Evolutionary conservation across 2,329 filamentous ascomycete species (phyloP).

Genomic region (Elsinoe ampelina): DNA sequence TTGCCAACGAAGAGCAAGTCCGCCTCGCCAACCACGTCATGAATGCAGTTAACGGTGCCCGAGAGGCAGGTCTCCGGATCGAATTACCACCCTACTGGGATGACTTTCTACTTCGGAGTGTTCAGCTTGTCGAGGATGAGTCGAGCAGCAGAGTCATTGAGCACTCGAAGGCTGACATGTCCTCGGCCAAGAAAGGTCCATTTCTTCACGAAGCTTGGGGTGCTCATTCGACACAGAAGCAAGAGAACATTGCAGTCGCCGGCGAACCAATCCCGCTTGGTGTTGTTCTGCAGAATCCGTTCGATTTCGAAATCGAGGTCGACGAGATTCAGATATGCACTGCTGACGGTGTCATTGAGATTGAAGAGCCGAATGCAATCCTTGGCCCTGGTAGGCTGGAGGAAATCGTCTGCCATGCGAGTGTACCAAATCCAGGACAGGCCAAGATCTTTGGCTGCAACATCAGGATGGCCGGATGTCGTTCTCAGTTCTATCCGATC

Average conservation of each 20-base stretch:
- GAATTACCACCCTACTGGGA: conserved; percentile 90
- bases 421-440: conserved; percentile 56
- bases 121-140: conserved; percentile 50
- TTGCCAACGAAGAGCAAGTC: conserved; percentile 74
- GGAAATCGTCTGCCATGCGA: conserved; percentile 61
- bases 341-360: conserved; percentile 63
- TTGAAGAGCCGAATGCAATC: conserved; percentile 53
- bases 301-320: conserved; percentile 84
- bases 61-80: conserved; percentile 60
- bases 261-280: conserved; percentile 69
- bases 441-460: conserved; percentile 69
- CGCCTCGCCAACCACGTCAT: conserved; percentile 77
- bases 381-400: conserved; percentile 79
- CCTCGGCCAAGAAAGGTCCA: conserved; percentile 46
- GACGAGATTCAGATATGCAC: conserved; percentile 69
- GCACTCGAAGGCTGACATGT: conserved; percentile 19
- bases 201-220: conserved; percentile 95
- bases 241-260: conserved; percentile 59
- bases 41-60: conserved; percentile 69
- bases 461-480: conserved; percentile 72
- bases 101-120: conserved; percentile 75
- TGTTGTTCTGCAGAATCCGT: conserved; percentile 85
- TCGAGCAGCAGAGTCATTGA: conserved; percentile 49
- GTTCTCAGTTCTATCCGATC: conserved; percentile 74
- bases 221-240: conserved; percentile 49